Base-by-base conservation (phyloP, 179 eudicot species). In the Nepenthes alata region DNA sequence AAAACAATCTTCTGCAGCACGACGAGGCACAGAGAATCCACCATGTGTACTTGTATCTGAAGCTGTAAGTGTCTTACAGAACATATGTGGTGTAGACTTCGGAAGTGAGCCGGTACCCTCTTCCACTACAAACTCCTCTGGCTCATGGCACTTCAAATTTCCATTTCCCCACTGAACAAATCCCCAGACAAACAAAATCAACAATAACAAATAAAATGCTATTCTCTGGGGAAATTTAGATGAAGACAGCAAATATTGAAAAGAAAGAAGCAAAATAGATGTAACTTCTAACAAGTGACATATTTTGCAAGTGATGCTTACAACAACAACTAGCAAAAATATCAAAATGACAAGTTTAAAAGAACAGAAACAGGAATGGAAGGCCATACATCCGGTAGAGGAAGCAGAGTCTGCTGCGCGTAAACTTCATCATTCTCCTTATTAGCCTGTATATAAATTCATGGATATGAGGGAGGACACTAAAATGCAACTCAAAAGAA, bases 341-440 rank as follows among this genome's bases (percentile, higher is more conserved):
- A 41, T 41, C 8, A 4, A 41, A 41, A 41, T 7, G 8, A 4
- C 8, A 4, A 41, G 8, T 41, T 7, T 7, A 41, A 4, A 41
- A 41, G 5, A 4, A 41, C 45, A 4, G 25, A 41, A 41, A 41
- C 45, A 41, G 5, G 47, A 55, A 62, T 54, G 11, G 49, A 37
- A 64, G 34, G 62, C 5, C 78, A 39, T 74, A 85, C 96, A 85
- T 82, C 83, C 58, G 83, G 74, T 58, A 83, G 62, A 63, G 95
- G 88, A 34, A 87, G 84, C 14, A 90, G 76, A 70, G 74, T 77
- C 69, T 87, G 81, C 77, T 85, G 84, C 38, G 86, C 80, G 63
- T 85, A 90, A 49, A 87, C 95, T 80, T 90, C 95, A 78, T 90
- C 97, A 82, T 81, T 87, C 66, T 90, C 95, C 89, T 80, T 90